Base-by-base conservation (phyloP, 352 stramenopile genomes). In the Globisporangium paddicum region DNA sequence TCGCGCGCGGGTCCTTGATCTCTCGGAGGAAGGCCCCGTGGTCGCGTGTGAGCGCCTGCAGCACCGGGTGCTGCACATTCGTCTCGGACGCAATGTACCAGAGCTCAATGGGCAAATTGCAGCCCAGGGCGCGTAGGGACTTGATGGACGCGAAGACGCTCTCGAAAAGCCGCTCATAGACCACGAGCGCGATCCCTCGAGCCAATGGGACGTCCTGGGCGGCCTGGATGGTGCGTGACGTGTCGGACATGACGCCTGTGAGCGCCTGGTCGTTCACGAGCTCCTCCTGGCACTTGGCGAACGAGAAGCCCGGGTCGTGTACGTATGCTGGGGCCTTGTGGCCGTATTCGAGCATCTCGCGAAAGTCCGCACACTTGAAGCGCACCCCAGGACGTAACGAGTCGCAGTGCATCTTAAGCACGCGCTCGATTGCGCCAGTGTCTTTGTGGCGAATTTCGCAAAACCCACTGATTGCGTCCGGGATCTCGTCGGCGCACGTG, bases 391-490 rank as follows among this genome's bases (percentile, higher is more conserved):
- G 11, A 0, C 72, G 69, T n/a, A 87, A 54, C 40, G 76, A 88
- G 50, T 87, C 66, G 53, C 80, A 90, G 66, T 86, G 72, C 72
- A 86, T 83, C 30, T 70, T 63, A 66, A 90, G 70, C 0, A 88
- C 78, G 18, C 66, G 71, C 11, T 63, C 60, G 23, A 68, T 35
- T 26, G 58, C 67, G 3, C 67, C 67, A 0, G 62, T 77, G 14
- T 32, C 34, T 21, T 62, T 68, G 51, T 82, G 71, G 10, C 66
- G 68, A 5, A 89, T 60, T 35, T 76, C 63, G 38, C 79, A 89
- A 48, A 62, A 89, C 6, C 79, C 79, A 13, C 67, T 74, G 53
- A 80, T 71, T 23, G 64, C 69, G 35, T 69, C 55, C n/a, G 58
- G 59, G 14, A 87, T 73, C 0, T 64, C 63, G 10, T 55, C 62